phyloP scores from a whole-genome alignment of 768 basidiomycete species.

The Leccinum disarticulatum region DNA sequence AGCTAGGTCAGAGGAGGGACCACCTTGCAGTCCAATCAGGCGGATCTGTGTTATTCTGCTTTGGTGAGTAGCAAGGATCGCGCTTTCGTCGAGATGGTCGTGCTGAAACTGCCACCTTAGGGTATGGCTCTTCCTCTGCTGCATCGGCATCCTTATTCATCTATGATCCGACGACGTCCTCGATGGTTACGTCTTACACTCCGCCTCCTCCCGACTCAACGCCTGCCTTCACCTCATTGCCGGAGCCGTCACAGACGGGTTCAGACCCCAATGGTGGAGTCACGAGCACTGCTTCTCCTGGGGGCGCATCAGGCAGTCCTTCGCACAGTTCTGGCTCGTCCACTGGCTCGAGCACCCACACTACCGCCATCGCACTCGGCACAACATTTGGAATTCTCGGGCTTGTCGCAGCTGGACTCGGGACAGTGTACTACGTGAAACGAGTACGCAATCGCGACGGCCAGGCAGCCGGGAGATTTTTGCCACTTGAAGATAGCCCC shows the following conservation, averaged over 20 bases:
- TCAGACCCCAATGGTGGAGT: slow-evolving; percentile 10
- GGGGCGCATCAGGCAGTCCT: slow-evolving; percentile 12
- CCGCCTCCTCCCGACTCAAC: slow-evolving; percentile 33
- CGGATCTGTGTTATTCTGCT: slow-evolving; percentile 69
- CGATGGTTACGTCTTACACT: slow-evolving; percentile 44
- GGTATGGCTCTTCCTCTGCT: slow-evolving; percentile 33
- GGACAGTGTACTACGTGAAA: slow-evolving; percentile 45
- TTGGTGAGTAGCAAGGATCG: slow-evolving; percentile 51
- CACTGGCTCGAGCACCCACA: slow-evolving; percentile 24
- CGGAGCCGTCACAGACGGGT: slow-evolving; percentile 34
- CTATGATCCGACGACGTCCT: slow-evolving; percentile 41
- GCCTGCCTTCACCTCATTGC: slow-evolving; percentile 34
- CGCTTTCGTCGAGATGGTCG: neutral
- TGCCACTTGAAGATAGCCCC: slow-evolving; percentile 20
- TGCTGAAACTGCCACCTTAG: slow-evolving; percentile 24
- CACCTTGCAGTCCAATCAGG: slow-evolving; percentile 69
- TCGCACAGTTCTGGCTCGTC: slow-evolving; percentile 15
- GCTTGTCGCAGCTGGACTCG: slow-evolving; percentile 44
- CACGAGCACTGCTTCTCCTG: slow-evolving; percentile 9
- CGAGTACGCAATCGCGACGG: slow-evolving; percentile 23
- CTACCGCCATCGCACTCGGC: slow-evolving; percentile 59
- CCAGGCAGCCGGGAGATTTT: slow-evolving; percentile 13
- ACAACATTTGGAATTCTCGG: slow-evolving; percentile 60
- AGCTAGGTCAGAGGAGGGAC: slow-evolving; percentile 65
- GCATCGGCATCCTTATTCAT: slow-evolving; percentile 56